These are phyloP conservation scores for Ceratocystis huliohia DNA, from an alignment of 2,329 filamentous ascomycete genomes.

Conservation along the genomic window DNA sequence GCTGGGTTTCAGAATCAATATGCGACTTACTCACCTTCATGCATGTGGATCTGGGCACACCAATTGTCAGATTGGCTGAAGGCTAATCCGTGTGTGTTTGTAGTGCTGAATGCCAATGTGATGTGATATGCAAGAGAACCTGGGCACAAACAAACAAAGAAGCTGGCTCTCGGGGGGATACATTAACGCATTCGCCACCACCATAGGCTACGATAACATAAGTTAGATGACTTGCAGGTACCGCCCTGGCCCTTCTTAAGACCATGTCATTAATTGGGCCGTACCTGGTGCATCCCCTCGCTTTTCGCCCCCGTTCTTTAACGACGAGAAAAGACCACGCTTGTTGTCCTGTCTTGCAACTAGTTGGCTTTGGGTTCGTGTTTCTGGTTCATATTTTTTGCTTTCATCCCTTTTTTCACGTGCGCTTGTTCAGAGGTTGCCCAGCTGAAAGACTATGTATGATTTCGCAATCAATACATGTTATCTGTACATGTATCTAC, in stretches of 20 bases:
- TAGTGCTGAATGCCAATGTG: too few species aligned
- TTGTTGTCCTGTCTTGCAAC: neutral
- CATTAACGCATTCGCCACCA: neutral
- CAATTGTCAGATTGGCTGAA: neutral
- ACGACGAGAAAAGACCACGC: neutral
- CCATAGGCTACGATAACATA: neutral
- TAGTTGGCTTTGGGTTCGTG: too few species aligned
- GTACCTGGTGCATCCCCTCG: neutral
- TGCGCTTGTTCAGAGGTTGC: too few species aligned
- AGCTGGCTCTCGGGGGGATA: neutral
- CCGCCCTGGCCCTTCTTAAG: neutral
- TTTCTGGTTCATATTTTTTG: too few species aligned
- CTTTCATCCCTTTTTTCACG: too few species aligned
- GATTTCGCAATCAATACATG: too few species aligned
- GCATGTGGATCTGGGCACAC: neutral
- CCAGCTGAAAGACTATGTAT: too few species aligned
- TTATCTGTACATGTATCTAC: too few species aligned
- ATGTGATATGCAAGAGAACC: neutral
- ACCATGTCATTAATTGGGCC: neutral
- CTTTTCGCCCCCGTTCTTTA: neutral
- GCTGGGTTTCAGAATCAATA: conserved; percentile 1
- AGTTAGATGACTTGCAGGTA: neutral
- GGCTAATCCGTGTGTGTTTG: neutral
- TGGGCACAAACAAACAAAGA: too few species aligned
- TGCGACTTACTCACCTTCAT: neutral